Conservation (phyloP, 768 basidiomycete genomes). For the Pleurotus salmoneostramineus region DNA sequence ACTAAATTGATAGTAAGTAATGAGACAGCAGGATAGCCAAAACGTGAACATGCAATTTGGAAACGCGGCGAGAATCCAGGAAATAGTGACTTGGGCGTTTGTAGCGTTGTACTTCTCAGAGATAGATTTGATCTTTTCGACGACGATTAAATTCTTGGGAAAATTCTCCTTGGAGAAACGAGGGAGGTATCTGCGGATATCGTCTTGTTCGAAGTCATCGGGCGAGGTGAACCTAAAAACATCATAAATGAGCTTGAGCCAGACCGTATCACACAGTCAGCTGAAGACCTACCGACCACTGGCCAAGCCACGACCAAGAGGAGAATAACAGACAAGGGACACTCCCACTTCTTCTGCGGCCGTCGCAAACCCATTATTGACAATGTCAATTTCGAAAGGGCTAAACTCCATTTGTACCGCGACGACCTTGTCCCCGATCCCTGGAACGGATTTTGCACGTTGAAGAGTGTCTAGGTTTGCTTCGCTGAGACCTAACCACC, state of each 20-base stretch:
- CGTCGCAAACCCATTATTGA: constrained; percentile 24
- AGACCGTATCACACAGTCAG: constrained; percentile 3
- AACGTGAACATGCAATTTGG: constrained; percentile 13
- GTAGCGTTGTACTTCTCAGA: constrained; percentile 26
- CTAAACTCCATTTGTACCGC: constrained; percentile 28
- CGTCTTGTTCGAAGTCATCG: constrained; percentile 30
- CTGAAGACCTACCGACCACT: constrained; percentile 20
- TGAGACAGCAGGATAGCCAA: background rate
- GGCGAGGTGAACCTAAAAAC: constrained; percentile 22
- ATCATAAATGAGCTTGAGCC: constrained; percentile 4
- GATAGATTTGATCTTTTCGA: constrained; percentile 25
- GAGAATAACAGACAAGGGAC: constrained; percentile 26
- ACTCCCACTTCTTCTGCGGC: constrained; percentile 25
- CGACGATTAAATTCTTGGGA: constrained; percentile 35
- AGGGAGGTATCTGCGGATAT: constrained; percentile 27
- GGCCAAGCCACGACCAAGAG: constrained; percentile 32
- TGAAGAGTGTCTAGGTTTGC: constrained; percentile 21
- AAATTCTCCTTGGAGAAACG: constrained; percentile 37
- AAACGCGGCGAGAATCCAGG: constrained; percentile 19
- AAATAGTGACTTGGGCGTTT: constrained; percentile 22
- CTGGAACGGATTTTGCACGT: constrained; percentile 23
- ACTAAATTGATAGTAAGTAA: constrained; percentile 10
- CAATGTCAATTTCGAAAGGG: constrained; percentile 21
- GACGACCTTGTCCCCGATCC: constrained; percentile 20
- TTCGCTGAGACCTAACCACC: constrained; percentile 30